These are phyloP conservation scores for Hsuehochloa calcarea DNA, from an alignment of 176 grass and related monocot species.

Conservation along the genomic window DNA sequence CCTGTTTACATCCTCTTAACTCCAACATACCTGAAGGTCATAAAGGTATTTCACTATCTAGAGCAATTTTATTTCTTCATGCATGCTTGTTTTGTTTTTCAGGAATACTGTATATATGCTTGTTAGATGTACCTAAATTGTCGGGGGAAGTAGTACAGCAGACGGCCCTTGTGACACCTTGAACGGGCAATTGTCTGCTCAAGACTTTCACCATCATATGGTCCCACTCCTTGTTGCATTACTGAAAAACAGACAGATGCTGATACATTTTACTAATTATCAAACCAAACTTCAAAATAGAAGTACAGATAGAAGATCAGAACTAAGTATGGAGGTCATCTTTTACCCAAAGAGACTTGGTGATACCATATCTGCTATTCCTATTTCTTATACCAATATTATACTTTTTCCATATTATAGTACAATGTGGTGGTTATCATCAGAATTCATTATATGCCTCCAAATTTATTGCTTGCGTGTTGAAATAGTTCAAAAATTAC, in stretches of 20 bases:
- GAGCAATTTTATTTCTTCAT: neutral
- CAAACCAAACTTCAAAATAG: neutral
- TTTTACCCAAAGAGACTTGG: neutral
- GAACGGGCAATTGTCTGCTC: constrained; percentile 68
- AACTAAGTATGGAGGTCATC: neutral
- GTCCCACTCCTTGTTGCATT: constrained; percentile 41
- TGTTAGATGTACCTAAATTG: constrained; percentile 53
- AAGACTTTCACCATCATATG: constrained; percentile 53
- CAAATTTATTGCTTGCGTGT: neutral
- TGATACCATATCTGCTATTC: neutral
- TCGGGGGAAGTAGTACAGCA: constrained; percentile 83
- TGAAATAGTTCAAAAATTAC: neutral
- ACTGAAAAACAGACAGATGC: constrained; percentile 29
- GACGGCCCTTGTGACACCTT: constrained; percentile 96
- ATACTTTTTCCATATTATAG: neutral
- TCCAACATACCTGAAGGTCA: neutral
- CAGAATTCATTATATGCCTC: too few relatives aligned
- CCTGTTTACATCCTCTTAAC: neutral
- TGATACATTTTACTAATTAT: neutral
- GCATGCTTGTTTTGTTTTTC: neutral
- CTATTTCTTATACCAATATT: neutral
- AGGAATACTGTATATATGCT: neutral
- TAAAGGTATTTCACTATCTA: neutral
- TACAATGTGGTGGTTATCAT: neutral
- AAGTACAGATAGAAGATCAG: neutral